Base-by-base conservation (phyloP, 208 protist genomes). In the Leishmania tarentolae region DNA sequence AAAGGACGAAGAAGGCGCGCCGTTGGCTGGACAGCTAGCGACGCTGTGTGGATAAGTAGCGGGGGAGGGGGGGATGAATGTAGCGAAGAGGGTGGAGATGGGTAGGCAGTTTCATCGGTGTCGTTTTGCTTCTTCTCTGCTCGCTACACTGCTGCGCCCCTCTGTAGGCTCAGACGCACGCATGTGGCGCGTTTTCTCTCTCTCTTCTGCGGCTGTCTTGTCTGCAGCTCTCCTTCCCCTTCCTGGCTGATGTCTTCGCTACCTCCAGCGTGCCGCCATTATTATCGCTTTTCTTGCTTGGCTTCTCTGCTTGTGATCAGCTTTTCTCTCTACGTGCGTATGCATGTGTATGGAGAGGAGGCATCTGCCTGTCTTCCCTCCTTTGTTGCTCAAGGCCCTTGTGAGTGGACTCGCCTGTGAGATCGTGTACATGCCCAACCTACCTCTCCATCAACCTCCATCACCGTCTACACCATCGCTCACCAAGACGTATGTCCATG, bases 1-100 rank as follows among this genome's bases (percentile, higher is more conserved):
- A 84, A 71, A 83, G 78, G 65, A 73, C 72, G 9, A 61, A 71
- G 75, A 84, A 84, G 50, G 44, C 72, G 35, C 61, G 76, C 13
- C 63, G 66, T 31, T 78, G 79, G 80, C 52, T 75, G 56, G 50
- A 46, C 31, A 52, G 61, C 24, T 75, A 75, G n/a, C 47, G 44
- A 35, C 28, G 44, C 50, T 79, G 76, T 53, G 40, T 42, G 35
- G 31, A 52, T 3, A n/a, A n/a, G n/a, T n/a, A n/a, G n/a, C n/a
- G n/a, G n/a, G n/a, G 11, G 74, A 35, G 3, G 76, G 19, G 47
- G 35, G 47, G 35, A 31, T 37, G 35, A 8, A 42, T n/a, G 76
- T 19, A 53, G 11, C 19, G 19, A 4, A 35, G 9, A 17, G n/a
- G 11, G 31, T 37, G 28, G 71, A 21, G 56, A 19, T 1, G 61